Base-by-base conservation (phyloP, 345 rosid species). In the Capsella bursapastoris region DNA sequence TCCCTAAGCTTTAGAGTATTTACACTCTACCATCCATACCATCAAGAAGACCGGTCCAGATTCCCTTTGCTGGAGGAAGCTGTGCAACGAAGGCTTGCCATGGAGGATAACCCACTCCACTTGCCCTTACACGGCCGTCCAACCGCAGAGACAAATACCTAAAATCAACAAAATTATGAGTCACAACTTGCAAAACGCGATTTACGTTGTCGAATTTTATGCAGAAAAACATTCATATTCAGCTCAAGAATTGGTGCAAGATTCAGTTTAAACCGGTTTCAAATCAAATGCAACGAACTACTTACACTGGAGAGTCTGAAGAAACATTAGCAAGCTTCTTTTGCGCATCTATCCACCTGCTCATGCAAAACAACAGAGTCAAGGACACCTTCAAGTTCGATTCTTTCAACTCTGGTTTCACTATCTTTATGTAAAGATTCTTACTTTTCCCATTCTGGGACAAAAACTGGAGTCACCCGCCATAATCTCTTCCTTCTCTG, bases 11-110 rank as follows among this genome's bases (percentile, higher is more conserved):
- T 41, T 18, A 22, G 28, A 43, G 25, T 68, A 62, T 70, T 45
- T 64, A 77, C 37, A 92, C 98, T 84, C 90, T 88, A 62, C 96
- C 98, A 63, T 90, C 97, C 85, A 94, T 82, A 74, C 97, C 97
- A 70, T 94, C 98, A 65, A 94, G 86, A 79, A 91, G 89, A 78
- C 98, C 98, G 31, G 95, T 78, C 97, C 97, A 90, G 10, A 91
- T 79, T 55, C 98, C 98, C 66, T 90, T 94, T 50, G 83, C 85
- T 12, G 90, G 98, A 62, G 97, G 98, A 64, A 91, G 78, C 76
- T 94, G 97, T 65, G 86, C 95, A 50, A 90, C 97, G 41, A 94
- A 86, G 60, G 96, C 97, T 84, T 91, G 93, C 96, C 98, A 94
- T 68, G 98, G 96, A 82, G 98, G 97, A 72, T 91, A 90, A 68